Percentiles rank a stretch among this genome's conserved stretches.
Conservation (phyloP, 768 basidiomycete genomes). For the Phanerodontia chrysosporium region DNA sequence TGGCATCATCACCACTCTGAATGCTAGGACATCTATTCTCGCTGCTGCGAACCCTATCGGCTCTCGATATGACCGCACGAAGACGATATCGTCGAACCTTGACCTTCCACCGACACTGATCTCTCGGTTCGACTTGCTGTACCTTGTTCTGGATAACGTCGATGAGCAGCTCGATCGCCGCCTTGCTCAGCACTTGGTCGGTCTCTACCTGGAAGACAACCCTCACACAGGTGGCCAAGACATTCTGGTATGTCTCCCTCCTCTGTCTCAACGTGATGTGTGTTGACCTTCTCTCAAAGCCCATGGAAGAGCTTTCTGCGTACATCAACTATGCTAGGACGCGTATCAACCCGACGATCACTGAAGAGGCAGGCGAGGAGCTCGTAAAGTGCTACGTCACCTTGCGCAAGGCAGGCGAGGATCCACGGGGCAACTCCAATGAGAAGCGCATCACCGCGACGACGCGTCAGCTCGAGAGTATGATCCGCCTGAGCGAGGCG, state of each 20-base stretch:
- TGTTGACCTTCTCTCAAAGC: constrained; percentile 39
- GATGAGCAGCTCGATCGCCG: constrained; percentile 84
- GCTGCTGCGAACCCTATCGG: constrained; percentile 98
- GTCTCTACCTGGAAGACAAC: constrained; percentile 88
- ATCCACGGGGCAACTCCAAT: constrained; percentile 60
- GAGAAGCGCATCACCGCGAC: constrained; percentile 98
- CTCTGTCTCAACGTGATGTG: neutral
- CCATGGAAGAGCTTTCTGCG: constrained; percentile 83
- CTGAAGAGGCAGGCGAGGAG: constrained; percentile 78
- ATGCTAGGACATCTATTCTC: constrained; percentile 95
- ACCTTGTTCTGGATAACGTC: constrained; percentile 91
- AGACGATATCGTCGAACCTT: constrained; percentile 93
- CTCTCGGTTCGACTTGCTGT: constrained; percentile 94
- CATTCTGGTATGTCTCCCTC: constrained; percentile 57
- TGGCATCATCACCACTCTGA: constrained; percentile 96
- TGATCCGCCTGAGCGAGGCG: constrained; percentile 94
- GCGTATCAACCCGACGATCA: constrained; percentile 80
- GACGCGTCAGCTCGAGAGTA: constrained; percentile 93
- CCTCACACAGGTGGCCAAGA: constrained; percentile 62
- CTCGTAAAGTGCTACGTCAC: constrained; percentile 90
- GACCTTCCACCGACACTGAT: constrained; percentile 97
- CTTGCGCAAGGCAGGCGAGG: constrained; percentile 88
- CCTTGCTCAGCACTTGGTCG: constrained; percentile 89
- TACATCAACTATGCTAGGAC: constrained; percentile 93
- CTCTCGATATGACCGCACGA: constrained; percentile 87